phyloP scores from a whole-genome alignment of 1,284 basidiomycete genomes.

The Testicularia cyperi region DNA sequence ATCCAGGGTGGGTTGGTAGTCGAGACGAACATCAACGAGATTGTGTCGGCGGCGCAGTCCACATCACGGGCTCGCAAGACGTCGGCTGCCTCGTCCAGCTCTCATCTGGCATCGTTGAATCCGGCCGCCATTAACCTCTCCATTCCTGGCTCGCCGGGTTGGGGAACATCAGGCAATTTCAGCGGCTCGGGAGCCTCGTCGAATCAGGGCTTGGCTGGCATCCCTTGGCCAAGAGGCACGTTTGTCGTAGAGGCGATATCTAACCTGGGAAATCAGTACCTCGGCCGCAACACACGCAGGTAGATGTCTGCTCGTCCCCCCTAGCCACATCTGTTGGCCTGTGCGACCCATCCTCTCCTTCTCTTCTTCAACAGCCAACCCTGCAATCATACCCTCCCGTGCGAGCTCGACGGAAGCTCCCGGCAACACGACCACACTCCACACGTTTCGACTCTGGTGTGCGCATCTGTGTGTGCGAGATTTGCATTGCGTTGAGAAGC shows the following conservation, averaged over 20 bases:
- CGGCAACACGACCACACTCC: too few relatives aligned
- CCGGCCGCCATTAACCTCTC: constrained; percentile 12
- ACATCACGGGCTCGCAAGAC: constrained; percentile 29
- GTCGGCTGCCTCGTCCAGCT: constrained; percentile 5
- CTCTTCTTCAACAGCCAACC: too few relatives aligned
- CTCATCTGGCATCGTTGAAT: constrained; percentile 7
- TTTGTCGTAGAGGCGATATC: constrained; percentile 36
- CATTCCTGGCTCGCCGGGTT: constrained; percentile 11
- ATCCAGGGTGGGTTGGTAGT: constrained; percentile 95
- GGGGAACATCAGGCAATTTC: neutral
- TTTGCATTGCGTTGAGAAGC: too few relatives aligned
- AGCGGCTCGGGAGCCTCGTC: constrained; percentile 69
- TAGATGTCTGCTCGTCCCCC: too few relatives aligned
- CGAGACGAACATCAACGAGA: constrained; percentile 96
- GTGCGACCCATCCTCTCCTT: too few relatives aligned
- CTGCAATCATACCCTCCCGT: too few relatives aligned
- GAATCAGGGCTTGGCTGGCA: neutral
- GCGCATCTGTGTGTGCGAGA: too few relatives aligned
- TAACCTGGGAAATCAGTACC: constrained; percentile 34
- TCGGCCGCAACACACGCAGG: too few relatives aligned
- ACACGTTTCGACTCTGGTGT: too few relatives aligned
- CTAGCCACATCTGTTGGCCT: too few relatives aligned
- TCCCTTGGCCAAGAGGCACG: constrained; percentile 35
- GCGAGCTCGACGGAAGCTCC: too few relatives aligned
- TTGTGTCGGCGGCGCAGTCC: constrained; percentile 66